These are phyloP conservation scores for Suhomyces wounanorum DNA, from an alignment of 1,139 yeast genomes.

Conservation along the genomic window DNA sequence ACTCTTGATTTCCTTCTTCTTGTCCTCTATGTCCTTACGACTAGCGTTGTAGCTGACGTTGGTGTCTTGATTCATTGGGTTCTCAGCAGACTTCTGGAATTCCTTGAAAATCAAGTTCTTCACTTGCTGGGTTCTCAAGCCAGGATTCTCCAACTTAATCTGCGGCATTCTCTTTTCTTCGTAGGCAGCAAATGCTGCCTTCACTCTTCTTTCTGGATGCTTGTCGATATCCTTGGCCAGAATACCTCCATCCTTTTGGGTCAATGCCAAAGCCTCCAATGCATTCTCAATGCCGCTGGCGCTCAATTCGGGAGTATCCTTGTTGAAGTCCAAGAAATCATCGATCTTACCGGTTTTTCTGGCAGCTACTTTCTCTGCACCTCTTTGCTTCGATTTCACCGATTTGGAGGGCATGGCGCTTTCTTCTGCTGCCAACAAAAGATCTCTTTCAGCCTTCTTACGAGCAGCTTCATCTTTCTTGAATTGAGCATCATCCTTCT, in stretches of 20 bases:
- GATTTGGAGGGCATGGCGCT: conserved; percentile 63
- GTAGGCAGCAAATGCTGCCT: conserved; percentile 74
- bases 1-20: conserved; percentile 54
- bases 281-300: conserved; percentile 82
- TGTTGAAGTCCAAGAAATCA: conserved; percentile 56
- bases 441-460: conserved; percentile 66
- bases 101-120: conserved; percentile 77
- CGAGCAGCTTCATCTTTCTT: conserved; percentile 65
- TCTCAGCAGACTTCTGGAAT: conserved; percentile 77
- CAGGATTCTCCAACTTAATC: conserved; percentile 74
- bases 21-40: conserved; percentile 51
- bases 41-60: conserved; percentile 65
- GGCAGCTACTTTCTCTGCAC: conserved; percentile 69
- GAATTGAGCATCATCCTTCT: conserved; percentile 64
- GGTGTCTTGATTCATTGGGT: conserved; percentile 82
- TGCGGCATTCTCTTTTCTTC: conserved; percentile 77
- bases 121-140: conserved; percentile 75
- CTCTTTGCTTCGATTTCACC: conserved; percentile 55
- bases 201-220: conserved; percentile 87
- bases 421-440: conserved; percentile 63
- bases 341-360: conserved; percentile 66
- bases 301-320: conserved; percentile 54
- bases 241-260: conserved; percentile 56
- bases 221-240: conserved; percentile 69
- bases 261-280: conserved; percentile 71